phyloP scores from a whole-genome alignment of 371 early-diverging fungal genomes.

The Encephalitozoon romaleae region DNA sequence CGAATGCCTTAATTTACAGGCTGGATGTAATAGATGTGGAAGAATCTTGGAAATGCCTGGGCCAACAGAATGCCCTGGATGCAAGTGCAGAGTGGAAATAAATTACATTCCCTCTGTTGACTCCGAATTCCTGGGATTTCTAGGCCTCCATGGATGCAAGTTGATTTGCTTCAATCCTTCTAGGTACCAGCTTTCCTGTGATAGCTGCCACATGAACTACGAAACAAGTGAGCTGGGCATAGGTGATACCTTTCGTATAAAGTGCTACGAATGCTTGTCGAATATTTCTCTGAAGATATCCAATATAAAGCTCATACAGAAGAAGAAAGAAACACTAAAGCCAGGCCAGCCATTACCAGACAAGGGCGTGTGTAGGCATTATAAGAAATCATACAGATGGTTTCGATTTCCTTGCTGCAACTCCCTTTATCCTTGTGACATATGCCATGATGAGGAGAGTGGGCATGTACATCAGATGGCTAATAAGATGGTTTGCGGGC shows the following conservation, averaged over 20 bases:
- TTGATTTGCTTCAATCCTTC: slow-evolving; percentile 26
- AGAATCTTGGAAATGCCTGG: background rate
- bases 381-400: slow-evolving; percentile 79
- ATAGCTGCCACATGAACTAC: slow-evolving; percentile 33
- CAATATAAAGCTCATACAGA: slow-evolving; percentile 64
- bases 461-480: slow-evolving; percentile 65
- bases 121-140: slow-evolving; percentile 31
- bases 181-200: slow-evolving; percentile 44
- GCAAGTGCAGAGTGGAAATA: slow-evolving; percentile 19
- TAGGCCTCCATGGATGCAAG: slow-evolving; percentile 27
- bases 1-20: slow-evolving; percentile 19
- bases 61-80: slow-evolving; percentile 8
- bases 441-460: slow-evolving; percentile 73
- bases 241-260: slow-evolving; percentile 1
- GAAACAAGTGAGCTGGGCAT: slow-evolving; percentile 14
- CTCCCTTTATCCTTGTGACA: slow-evolving; percentile 73
- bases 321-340: slow-evolving; percentile 61
- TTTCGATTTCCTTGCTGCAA: slow-evolving; percentile 88
- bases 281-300: slow-evolving; percentile 65
- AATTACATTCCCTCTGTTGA: slow-evolving; percentile 25
- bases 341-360: slow-evolving; percentile 41
- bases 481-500: slow-evolving; percentile 76
- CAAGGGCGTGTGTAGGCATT: slow-evolving; percentile 80
- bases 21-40: slow-evolving; percentile 44
- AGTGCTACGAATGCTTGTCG: slow-evolving; percentile 64